These are phyloP conservation scores for Cryptococcus deneoformans DNA, from an alignment of 1,284 basidiomycete genomes.

Conservation along the genomic window DNA sequence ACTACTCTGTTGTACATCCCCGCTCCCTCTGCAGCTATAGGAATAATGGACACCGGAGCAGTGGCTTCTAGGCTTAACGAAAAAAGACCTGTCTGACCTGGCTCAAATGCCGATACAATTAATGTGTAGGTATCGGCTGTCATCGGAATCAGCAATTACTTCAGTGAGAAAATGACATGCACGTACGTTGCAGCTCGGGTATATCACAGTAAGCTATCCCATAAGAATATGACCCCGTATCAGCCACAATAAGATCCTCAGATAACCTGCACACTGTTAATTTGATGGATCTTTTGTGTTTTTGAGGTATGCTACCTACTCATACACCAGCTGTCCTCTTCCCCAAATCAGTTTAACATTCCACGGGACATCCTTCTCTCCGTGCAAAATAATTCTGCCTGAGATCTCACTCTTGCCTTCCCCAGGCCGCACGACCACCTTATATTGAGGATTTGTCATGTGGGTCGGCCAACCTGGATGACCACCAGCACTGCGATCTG, in stretches of 20 bases:
- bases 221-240: slow-evolving; percentile 78
- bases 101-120: slow-evolving; percentile 77
- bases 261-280: slow-evolving; percentile 52
- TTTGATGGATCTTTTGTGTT: neutral
- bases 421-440: slow-evolving; percentile 56
- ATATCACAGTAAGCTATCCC: slow-evolving; percentile 63
- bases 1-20: slow-evolving; percentile 77
- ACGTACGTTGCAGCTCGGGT: slow-evolving; percentile 57
- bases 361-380: slow-evolving; percentile 65
- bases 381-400: slow-evolving; percentile 58
- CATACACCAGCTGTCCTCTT: slow-evolving; percentile 64
- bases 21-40: slow-evolving; percentile 70
- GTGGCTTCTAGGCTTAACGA: slow-evolving; percentile 63
- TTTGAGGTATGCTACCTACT: slow-evolving; percentile 55
- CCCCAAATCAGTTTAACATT: slow-evolving; percentile 76
- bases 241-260: slow-evolving; percentile 65
- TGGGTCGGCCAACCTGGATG: slow-evolving; percentile 75
- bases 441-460: slow-evolving; percentile 88
- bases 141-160: no score
- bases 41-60: slow-evolving; percentile 47
- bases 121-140: slow-evolving; percentile 77
- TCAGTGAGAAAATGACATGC: slow-evolving; percentile 4
- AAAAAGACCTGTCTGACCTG: slow-evolving; percentile 64
- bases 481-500: slow-evolving; percentile 73
- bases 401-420: slow-evolving; percentile 47